phyloP scores from a whole-genome alignment of 1,139 yeast species.

The Cylindricascospora bacillispora region DNA sequence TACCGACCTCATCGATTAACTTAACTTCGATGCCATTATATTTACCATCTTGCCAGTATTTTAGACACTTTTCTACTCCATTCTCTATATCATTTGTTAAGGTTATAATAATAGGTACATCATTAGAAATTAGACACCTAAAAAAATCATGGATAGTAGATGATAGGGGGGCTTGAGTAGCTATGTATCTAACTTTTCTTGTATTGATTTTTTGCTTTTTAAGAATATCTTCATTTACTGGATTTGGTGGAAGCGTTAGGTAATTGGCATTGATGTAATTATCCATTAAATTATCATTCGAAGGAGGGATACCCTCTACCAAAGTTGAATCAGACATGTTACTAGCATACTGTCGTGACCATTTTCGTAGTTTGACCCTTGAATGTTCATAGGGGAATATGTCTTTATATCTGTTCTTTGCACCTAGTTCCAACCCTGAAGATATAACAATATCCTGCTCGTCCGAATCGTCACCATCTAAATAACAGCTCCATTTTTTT shows the following conservation, averaged over 20 bases:
- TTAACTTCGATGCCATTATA: constrained; percentile 20
- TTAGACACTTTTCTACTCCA: constrained; percentile 42
- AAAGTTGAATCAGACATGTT: constrained; percentile 4
- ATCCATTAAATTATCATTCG: constrained; percentile 15
- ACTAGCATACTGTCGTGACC: constrained; percentile 7
- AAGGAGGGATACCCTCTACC: constrained; percentile 5
- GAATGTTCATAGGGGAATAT: constrained; percentile 72
- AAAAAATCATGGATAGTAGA: constrained; percentile 68
- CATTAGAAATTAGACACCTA: constrained; percentile 50
- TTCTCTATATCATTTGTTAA: constrained; percentile 48
- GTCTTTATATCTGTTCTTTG: constrained; percentile 67
- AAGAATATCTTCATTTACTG: not conserved
- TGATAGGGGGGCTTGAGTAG: constrained; percentile 74
- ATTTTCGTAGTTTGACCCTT: constrained; percentile 36
- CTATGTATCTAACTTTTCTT: constrained; percentile 40
- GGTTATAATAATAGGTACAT: constrained; percentile 52
- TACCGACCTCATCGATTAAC: constrained; percentile 11
- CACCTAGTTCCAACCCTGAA: constrained; percentile 64
- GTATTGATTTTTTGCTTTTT: constrained; percentile 1
- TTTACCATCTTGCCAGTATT: constrained; percentile 37
- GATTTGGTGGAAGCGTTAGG: constrained; percentile 23
- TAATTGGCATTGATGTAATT: constrained; percentile 54
- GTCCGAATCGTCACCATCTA: constrained; percentile 9
- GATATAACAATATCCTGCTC: constrained; percentile 34
- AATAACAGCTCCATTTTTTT: constrained; percentile 9